A percentile compares a stretch with the other conserved stretches of the same genome.
Evolutionary conservation across 176 grass and related monocot genomes (phyloP).

Genomic region (Olyra latifolia): DNA sequence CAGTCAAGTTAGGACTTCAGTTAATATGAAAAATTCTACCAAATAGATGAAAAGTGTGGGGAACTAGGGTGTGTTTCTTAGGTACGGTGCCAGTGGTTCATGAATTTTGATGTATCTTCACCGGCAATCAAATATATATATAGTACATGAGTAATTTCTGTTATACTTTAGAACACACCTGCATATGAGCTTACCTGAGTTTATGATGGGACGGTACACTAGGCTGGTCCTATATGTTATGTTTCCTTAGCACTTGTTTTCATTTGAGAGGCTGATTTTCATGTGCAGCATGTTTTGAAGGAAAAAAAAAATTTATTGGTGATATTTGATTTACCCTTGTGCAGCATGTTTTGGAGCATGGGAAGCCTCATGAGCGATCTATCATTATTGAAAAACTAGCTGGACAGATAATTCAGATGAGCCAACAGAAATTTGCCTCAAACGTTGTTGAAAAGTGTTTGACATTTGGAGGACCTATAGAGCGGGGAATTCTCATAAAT

Average conservation of each 20-base stretch:
- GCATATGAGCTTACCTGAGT: conserved; percentile 11
- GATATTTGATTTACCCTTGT: conserved; percentile 20
- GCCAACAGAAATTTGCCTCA: conserved; percentile 97
- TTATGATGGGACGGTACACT: conserved; percentile 10
- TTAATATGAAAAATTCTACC: neutral
- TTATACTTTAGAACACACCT: neutral
- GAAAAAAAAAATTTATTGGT: neutral
- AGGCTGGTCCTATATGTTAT: neutral
- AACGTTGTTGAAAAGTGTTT: conserved; percentile 97
- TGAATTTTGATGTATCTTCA: neutral
- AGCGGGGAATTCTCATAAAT: conserved; percentile 75
- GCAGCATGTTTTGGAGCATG: conserved; percentile 95
- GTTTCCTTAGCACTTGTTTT: conserved; percentile 3
- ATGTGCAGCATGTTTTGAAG: neutral
- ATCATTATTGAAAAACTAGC: conserved; percentile 85
- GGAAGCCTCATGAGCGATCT: conserved; percentile 76
- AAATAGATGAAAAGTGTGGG: neutral
- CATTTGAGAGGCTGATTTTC: neutral
- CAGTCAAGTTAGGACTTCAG: neutral
- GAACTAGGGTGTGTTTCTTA: neutral
- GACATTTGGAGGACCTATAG: conserved; percentile 74
- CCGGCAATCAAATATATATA: neutral
- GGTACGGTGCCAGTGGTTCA: neutral
- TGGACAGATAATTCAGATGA: conserved; percentile 97
- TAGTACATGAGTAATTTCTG: neutral